Evolutionary conservation across 345 rosid species (phyloP).

Genomic region (Eutrema japonicum): DNA sequence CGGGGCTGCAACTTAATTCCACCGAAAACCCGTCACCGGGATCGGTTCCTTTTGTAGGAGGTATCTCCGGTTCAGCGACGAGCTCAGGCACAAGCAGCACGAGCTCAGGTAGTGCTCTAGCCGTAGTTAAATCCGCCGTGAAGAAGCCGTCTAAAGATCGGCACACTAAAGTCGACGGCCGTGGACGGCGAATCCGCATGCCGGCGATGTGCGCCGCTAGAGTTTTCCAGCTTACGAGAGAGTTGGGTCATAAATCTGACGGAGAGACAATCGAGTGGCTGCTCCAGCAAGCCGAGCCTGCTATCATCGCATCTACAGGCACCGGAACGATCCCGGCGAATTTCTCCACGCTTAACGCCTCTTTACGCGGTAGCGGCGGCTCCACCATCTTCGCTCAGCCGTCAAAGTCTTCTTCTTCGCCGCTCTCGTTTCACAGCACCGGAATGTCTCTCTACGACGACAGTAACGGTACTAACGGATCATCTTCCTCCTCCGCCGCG

Average conservation of each 20-base stretch:
- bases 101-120: constrained; percentile 32
- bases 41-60: constrained; percentile 55
- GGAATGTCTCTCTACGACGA: constrained; percentile 53
- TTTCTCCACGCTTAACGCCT: constrained; percentile 73
- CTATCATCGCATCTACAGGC: constrained; percentile 75
- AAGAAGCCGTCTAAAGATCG: constrained; percentile 76
- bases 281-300: constrained; percentile 79
- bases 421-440: constrained; percentile 60
- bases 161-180: constrained; percentile 86
- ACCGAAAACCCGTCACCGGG: constrained; percentile 46
- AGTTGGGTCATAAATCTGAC: constrained; percentile 79
- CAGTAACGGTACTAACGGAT: constrained; percentile 38
- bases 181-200: constrained; percentile 87
- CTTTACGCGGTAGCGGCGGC: constrained; percentile 71
- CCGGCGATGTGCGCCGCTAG: constrained; percentile 86
- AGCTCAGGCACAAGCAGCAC: constrained; percentile 32
- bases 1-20: constrained; percentile 46
- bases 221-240: constrained; percentile 78
- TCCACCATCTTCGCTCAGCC: constrained; percentile 59
- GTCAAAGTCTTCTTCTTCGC: constrained; percentile 63
- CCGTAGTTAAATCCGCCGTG: constrained; percentile 47
- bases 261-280: constrained; percentile 92
- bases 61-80: constrained; percentile 44
- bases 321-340: constrained; percentile 91
- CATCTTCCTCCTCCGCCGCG: constrained; percentile 18